Conservation (phyloP, 345 rosid species). For the Barbarea vulgaris region DNA sequence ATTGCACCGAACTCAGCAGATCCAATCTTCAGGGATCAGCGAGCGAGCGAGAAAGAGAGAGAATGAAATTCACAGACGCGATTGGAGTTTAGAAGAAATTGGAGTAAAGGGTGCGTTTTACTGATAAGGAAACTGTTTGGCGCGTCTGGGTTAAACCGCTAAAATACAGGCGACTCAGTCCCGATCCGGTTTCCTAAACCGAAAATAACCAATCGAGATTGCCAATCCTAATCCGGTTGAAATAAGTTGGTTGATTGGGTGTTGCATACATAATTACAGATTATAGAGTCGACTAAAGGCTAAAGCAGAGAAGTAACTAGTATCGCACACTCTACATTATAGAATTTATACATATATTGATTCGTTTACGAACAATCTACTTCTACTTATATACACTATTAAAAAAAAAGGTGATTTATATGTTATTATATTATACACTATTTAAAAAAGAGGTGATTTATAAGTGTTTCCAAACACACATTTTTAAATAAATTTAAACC, state of each 20-base stretch:
- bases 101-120: neutral
- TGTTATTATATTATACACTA: too few relatives aligned
- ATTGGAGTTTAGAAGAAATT: neutral
- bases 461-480: too few relatives aligned
- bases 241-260: neutral
- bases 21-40: constrained; percentile 15
- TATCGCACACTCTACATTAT: neutral
- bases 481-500: too few relatives aligned
- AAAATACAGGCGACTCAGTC: neutral
- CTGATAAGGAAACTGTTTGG: neutral
- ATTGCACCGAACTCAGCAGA: constrained; percentile 46
- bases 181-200: constrained; percentile 12
- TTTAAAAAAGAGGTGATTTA: too few relatives aligned
- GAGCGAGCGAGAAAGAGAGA: neutral
- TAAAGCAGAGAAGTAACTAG: neutral
- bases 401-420: too few relatives aligned
- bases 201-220: neutral
- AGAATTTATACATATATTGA: neutral
- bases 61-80: neutral
- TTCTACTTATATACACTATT: too few relatives aligned
- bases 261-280: too few relatives aligned
- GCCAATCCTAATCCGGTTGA: neutral
- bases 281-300: neutral
- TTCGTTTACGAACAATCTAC: neutral
- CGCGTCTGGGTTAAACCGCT: constrained; percentile 4